Base-by-base conservation (phyloP, 108 stramenopile genomes). In the Parietichytrium sp. region DNA sequence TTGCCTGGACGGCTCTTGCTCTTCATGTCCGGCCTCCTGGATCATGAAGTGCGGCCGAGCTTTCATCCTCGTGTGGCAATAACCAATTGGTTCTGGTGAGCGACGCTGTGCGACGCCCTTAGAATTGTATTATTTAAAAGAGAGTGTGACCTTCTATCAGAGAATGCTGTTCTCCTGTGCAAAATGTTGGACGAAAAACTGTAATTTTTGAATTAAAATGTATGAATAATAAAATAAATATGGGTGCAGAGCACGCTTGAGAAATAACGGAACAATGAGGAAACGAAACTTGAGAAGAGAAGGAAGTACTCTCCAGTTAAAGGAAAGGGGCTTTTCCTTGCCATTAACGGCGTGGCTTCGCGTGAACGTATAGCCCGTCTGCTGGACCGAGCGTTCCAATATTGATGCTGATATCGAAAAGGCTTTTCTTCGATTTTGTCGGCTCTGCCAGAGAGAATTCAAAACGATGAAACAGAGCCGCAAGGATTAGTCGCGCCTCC, bases 61-160 rank as follows among this genome's bases (percentile, higher is more conserved):
- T 72, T 72, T 3, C 61, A 72, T 27, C 38, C 38, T 42, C 61
- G 61, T 8, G 61, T 72, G 10, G 61, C 61, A 0, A 45, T 72
- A 6, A 72, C 61, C 33, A 72, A 72, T 42, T 72, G 61, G 61
- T 72, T 72, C 61, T 72, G 61, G 61, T 72, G n/a, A n/a, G n/a
- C n/a, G n/a, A n/a, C n/a, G n/a, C n/a, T n/a, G n/a, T n/a, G n/a
- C n/a, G n/a, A n/a, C n/a, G n/a, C n/a, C n/a, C n/a, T n/a, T n/a
- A n/a, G n/a, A n/a, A n/a, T n/a, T n/a, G n/a, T n/a, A n/a, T n/a
- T n/a, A n/a, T n/a, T n/a, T n/a, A n/a, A n/a, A n/a, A n/a, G n/a
- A n/a, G n/a, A n/a, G n/a, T n/a, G n/a, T n/a, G n/a, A n/a, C n/a
- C n/a, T n/a, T n/a, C n/a, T n/a, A n/a, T n/a, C n/a, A n/a, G n/a